phyloP scores from a whole-genome alignment of 108 stramenopile species.

The Asterionellopsis glacialis region DNA sequence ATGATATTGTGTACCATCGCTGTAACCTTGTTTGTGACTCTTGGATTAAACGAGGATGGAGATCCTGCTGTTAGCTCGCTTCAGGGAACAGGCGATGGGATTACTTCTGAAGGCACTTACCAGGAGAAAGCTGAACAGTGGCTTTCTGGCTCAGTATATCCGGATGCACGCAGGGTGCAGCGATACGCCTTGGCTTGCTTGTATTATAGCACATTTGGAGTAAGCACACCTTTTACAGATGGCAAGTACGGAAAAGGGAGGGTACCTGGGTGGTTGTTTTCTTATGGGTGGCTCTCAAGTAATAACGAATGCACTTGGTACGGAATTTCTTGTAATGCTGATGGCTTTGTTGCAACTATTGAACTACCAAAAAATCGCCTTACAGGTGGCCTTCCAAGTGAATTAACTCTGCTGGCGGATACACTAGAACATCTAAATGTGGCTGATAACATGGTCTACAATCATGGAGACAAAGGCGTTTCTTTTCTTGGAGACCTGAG shows the following conservation, averaged over 20 bases:
- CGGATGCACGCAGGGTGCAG: conserved; percentile 1
- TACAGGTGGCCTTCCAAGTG: conserved; percentile 1
- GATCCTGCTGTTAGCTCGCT: no score
- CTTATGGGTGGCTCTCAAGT: conserved; percentile 12
- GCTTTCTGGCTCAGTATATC: neutral
- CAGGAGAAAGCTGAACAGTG: conserved; percentile 22
- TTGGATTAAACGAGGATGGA: no score
- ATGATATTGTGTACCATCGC: no score
- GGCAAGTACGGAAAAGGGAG: neutral
- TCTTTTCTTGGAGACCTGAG: neutral
- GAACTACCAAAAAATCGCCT: neutral
- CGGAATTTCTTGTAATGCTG: conserved; percentile 18
- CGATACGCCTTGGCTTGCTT: conserved; percentile 18
- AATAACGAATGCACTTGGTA: conserved; percentile 27
- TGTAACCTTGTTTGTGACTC: no score
- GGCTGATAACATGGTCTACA: neutral
- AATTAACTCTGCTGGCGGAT: neutral
- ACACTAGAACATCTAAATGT: neutral
- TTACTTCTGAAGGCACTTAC: conserved; percentile 12
- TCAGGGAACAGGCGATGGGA: no score
- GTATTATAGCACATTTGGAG: conserved; percentile 13
- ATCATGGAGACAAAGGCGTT: neutral
- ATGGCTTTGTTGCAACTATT: conserved; percentile 14
- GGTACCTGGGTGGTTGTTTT: neutral
- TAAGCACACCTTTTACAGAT: conserved; percentile 1